phyloP scores from a whole-genome alignment of 2,329 filamentous ascomycete genomes.

The Trichoderma sp. region DNA sequence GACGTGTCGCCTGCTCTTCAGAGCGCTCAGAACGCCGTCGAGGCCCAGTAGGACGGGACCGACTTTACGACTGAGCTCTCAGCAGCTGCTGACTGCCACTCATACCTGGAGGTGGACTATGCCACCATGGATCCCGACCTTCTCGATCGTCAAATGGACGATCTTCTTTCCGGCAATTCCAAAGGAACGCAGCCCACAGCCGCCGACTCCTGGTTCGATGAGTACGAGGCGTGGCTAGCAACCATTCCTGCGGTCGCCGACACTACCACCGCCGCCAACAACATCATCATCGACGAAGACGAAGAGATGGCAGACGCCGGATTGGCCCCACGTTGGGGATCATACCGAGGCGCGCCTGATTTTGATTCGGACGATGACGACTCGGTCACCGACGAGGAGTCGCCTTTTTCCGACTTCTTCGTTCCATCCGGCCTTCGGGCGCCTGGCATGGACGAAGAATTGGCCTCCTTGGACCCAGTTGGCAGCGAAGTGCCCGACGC shows the following conservation, averaged over 20 bases:
- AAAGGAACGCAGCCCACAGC: background rate
- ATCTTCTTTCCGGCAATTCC: constrained; percentile 11
- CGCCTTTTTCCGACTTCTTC: constrained; percentile 4
- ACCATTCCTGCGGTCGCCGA: background rate
- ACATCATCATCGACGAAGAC: background rate
- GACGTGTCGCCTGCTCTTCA: constrained; percentile 20
- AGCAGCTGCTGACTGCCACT: constrained; percentile 13
- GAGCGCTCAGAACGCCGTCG: constrained; percentile 8
- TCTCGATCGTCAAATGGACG: constrained; percentile 20
- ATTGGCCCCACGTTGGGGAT: background rate
- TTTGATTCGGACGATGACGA: background rate
- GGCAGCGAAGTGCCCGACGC: background rate
- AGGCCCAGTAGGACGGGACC: constrained; percentile 28
- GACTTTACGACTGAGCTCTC: constrained; percentile 7
- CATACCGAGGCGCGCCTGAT: background rate
- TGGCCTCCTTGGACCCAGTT: constrained; percentile 16
- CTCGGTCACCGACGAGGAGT: background rate
- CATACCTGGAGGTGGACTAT: constrained; percentile 3
- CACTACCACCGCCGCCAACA: background rate
- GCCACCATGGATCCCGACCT: constrained; percentile 24
- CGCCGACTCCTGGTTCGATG: constrained; percentile 1
- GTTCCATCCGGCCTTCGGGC: constrained; percentile 16
- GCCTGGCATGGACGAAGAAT: constrained; percentile 10
- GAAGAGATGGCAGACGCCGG: constrained; percentile 12
- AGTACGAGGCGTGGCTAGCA: constrained; percentile 11